Percentiles rank a stretch among this genome's conserved stretches.
Evolutionary conservation across 179 eudicot species (phyloP).

Genomic region (Heliamphora pulchella): DNA sequence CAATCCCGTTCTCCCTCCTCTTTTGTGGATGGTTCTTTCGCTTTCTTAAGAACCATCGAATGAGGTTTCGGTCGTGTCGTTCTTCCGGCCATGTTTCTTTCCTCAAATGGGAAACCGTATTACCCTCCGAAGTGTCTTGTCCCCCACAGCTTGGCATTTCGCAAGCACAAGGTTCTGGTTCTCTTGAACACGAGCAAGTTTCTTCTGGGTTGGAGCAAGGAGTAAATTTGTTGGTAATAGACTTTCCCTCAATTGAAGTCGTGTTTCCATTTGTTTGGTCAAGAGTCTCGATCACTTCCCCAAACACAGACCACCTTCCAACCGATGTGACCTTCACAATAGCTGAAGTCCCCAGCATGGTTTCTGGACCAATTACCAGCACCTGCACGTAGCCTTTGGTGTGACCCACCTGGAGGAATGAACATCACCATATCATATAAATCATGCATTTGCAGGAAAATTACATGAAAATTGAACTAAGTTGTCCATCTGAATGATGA

Average conservation of each 20-base stretch:
- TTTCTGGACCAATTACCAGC: conserved; percentile 62
- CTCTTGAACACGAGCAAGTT: conserved; percentile 51
- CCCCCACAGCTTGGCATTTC: conserved; percentile 28
- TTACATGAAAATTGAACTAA: not conserved
- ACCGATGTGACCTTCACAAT: conserved; percentile 68
- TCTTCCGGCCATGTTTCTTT: conserved; percentile 13
- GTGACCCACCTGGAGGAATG: conserved; percentile 70
- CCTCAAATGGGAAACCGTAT: not conserved
- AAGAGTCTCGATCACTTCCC: conserved; percentile 67
- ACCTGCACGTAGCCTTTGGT: conserved; percentile 97
- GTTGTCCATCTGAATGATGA: not conserved
- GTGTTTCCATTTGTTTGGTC: conserved; percentile 18
- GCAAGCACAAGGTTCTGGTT: conserved; percentile 53
- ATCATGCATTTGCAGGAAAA: not conserved
- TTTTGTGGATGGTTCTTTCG: conserved; percentile 28
- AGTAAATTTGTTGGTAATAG: conserved; percentile 25
- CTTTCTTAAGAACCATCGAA: conserved; percentile 38
- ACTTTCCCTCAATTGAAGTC: conserved; percentile 15
- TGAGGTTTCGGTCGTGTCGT: conserved; percentile 21
- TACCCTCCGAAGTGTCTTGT: not conserved
- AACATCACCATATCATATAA: not conserved
- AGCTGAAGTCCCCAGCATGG: conserved; percentile 75
- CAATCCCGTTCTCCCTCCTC: conserved; percentile 20
- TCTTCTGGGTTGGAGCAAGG: conserved; percentile 36
- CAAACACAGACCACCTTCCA: conserved; percentile 97